A percentile compares a stretch with the other conserved stretches of the same genome.
These are phyloP conservation scores for Neurospora sp. DNA, from an alignment of 495 filamentous ascomycete genomes.

Conservation along the genomic window DNA sequence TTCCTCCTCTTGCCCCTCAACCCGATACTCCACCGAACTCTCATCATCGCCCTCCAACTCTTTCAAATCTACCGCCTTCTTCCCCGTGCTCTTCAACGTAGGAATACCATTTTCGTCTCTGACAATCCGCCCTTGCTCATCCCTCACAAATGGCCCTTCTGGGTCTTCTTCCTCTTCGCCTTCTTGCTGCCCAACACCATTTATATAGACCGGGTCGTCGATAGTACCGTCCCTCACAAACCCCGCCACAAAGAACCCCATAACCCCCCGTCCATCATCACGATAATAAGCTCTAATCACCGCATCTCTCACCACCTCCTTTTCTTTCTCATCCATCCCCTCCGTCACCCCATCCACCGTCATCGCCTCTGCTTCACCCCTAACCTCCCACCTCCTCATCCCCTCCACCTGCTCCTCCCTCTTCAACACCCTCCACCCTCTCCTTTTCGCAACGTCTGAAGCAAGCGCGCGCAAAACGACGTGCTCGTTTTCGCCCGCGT, in stretches of 20 bases:
- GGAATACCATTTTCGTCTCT: slow-evolving; percentile 30
- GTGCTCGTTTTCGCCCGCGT: slow-evolving; percentile 76
- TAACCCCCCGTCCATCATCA: slow-evolving; percentile 61
- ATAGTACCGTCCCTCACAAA: slow-evolving; percentile 29
- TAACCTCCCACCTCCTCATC: slow-evolving; percentile 58
- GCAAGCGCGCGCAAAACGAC: slow-evolving; percentile 63
- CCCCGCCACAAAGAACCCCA: slow-evolving; percentile 41
- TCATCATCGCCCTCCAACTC: slow-evolving; percentile 19
- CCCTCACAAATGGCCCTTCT: slow-evolving; percentile 28
- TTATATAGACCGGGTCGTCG: not conserved
- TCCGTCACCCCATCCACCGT: slow-evolving; percentile 26
- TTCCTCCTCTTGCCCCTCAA: not conserved
- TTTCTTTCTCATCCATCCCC: slow-evolving; percentile 51
- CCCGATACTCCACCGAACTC: slow-evolving; percentile 15
- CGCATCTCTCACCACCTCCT: slow-evolving; percentile 44
- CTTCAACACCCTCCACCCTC: slow-evolving; percentile 68
- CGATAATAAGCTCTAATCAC: slow-evolving; percentile 69
- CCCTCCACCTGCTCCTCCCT: slow-evolving; percentile 62
- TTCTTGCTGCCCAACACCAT: not conserved
- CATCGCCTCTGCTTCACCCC: slow-evolving; percentile 48
- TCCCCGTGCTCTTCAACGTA: slow-evolving; percentile 24
- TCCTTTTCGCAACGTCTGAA: slow-evolving; percentile 50
- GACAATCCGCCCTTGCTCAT: slow-evolving; percentile 27
- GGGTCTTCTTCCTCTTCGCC: slow-evolving; percentile 4
- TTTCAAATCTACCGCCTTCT: slow-evolving; percentile 8